These are phyloP conservation scores for Crithidia sp. DNA, from an alignment of 208 protist genomes.

Conservation along the genomic window DNA sequence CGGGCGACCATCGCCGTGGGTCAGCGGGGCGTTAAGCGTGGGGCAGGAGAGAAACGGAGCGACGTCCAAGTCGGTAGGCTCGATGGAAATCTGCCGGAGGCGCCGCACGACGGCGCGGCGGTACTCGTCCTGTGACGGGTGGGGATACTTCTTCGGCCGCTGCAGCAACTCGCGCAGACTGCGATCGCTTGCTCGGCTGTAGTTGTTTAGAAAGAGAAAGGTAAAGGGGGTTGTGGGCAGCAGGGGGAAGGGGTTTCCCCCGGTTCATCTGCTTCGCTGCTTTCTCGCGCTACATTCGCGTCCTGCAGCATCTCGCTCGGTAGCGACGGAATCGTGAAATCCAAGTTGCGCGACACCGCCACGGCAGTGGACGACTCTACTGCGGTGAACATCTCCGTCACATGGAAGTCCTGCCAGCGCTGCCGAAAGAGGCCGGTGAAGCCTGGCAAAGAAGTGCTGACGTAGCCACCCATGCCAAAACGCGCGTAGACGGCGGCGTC, in stretches of 20 bases:
- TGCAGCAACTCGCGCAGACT: constrained; percentile 85
- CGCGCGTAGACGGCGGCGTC: constrained; percentile 57
- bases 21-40: constrained; percentile 42
- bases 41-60: constrained; percentile 74
- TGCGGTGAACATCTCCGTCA: constrained; percentile 68
- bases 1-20: constrained; percentile 22
- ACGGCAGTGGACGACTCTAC: constrained; percentile 22
- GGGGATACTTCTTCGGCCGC: constrained; percentile 81
- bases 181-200: constrained; percentile 55
- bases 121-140: constrained; percentile 82
- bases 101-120: constrained; percentile 77
- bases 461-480: constrained; percentile 83
- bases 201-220: constrained; percentile 88
- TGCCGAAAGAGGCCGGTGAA: constrained; percentile 79
- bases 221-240: constrained; percentile 86
- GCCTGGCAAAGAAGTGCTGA: constrained; percentile 34
- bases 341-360: constrained; percentile 42
- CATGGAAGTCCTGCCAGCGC: constrained; percentile 78
- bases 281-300: neutral
- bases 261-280: constrained; percentile 6
- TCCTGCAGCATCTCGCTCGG: constrained; percentile 14
- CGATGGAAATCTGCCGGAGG: constrained; percentile 63
- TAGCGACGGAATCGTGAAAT: constrained; percentile 62
- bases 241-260: constrained; percentile 78
- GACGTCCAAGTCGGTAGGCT: constrained; percentile 77